phyloP scores from a whole-genome alignment of 1,284 basidiomycete species.

The Ceratobasidium sp. region DNA sequence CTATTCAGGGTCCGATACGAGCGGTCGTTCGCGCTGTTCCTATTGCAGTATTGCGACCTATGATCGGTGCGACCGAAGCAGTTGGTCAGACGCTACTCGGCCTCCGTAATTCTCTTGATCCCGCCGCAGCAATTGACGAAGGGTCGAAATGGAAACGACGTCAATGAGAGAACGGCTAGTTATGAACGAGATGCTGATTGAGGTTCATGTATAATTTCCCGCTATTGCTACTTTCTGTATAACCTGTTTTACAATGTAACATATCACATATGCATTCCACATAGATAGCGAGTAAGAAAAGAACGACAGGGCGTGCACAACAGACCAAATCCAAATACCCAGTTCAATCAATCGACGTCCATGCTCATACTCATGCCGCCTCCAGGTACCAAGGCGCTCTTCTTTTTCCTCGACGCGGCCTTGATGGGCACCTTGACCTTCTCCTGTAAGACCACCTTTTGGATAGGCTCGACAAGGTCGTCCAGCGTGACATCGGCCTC shows the following conservation, averaged over 20 bases:
- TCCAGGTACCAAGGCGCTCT: slow-evolving; percentile 74
- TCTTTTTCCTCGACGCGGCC: slow-evolving; percentile 53
- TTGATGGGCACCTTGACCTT: slow-evolving; percentile 81
- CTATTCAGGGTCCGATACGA: slow-evolving; percentile 78
- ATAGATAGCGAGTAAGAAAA: slow-evolving; percentile 20
- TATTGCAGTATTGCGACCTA: slow-evolving; percentile 93
- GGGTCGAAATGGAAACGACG: slow-evolving; percentile 35
- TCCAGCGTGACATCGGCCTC: slow-evolving; percentile 47
- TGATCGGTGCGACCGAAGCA: slow-evolving; percentile 96
- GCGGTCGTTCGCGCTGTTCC: slow-evolving; percentile 96
- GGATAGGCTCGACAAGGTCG: slow-evolving; percentile 51
- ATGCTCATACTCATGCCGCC: slow-evolving; percentile 76
- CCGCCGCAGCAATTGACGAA: slow-evolving; percentile 49
- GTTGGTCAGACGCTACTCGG: slow-evolving; percentile 94
- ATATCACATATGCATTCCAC: slow-evolving; percentile 31
- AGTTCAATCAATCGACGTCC: slow-evolving; percentile 30
- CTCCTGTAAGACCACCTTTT: slow-evolving; percentile 58
- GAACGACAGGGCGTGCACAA: background rate
- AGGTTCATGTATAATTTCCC: slow-evolving; percentile 1
- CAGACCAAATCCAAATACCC: slow-evolving; percentile 6
- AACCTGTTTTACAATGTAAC: slow-evolving; percentile 20
- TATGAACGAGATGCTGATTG: background rate
- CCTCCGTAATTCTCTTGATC: slow-evolving; percentile 87
- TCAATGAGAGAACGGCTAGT: background rate
- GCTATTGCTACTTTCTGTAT: slow-evolving; percentile 9